Percentiles rank a stretch among this genome's conserved stretches.
Evolutionary conservation across 169 alveolate species (phyloP).

Genomic region (Eimeria zaria): DNA sequence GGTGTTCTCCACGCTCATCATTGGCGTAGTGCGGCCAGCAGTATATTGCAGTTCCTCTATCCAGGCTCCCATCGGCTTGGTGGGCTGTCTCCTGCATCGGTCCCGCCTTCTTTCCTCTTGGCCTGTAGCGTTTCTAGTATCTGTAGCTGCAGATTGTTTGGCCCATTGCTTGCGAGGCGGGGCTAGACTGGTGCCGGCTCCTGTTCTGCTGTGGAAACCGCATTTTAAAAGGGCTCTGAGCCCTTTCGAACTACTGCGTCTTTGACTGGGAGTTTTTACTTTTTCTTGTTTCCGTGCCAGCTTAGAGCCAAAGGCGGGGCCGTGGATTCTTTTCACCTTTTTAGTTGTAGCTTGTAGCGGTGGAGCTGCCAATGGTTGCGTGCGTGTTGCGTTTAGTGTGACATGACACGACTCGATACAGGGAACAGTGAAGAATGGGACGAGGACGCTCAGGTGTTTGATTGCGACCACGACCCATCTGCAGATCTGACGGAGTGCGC

Average conservation of each 20-base stretch:
- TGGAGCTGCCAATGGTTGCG: conserved; percentile 54
- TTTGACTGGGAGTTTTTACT: background rate
- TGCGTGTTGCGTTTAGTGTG: conserved; percentile 82
- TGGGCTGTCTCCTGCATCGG: background rate
- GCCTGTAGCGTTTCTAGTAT: background rate
- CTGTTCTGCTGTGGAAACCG: background rate
- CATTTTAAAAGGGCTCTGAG: background rate
- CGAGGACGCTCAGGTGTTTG: conserved; percentile 33
- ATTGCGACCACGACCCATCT: conserved; percentile 37
- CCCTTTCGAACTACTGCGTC: background rate
- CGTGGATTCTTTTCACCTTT: background rate
- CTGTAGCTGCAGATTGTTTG: conserved; percentile 4
- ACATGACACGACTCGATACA: conserved; percentile 74
- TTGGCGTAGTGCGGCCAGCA: background rate
- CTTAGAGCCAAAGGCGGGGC: background rate
- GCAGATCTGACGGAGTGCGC: background rate
- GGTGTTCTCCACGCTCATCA: background rate
- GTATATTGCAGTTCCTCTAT: background rate
- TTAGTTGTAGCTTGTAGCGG: background rate
- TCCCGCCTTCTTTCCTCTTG: background rate
- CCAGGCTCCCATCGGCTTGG: background rate
- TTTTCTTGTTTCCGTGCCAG: background rate
- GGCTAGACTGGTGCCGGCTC: background rate
- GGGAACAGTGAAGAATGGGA: conserved; percentile 39
- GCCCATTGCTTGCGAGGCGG: background rate